Base-by-base conservation (phyloP, 1,284 basidiomycete species). In the Abortiporus biennis region DNA sequence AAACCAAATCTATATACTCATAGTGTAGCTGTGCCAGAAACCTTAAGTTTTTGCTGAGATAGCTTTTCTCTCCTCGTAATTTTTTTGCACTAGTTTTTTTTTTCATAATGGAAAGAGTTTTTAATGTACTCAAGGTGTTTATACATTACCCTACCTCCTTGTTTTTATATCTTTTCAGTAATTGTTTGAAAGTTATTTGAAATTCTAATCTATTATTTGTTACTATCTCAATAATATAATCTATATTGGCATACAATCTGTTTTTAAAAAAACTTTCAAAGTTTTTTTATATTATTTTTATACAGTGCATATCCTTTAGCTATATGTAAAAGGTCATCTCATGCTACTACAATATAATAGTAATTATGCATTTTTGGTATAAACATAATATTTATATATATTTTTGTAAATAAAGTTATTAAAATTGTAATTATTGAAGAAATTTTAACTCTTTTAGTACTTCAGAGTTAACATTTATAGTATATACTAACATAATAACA, bases 381-480 rank as follows among this genome's bases (percentile, higher is more conserved):
- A 27, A 50, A 45, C 54, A 61, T 57, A 0, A 51, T 52, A 41
- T 68, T 63, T 6, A 64, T 50, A 38, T 66, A 59, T 0, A 59
- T n/a, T 49, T 36, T 65, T 65, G 38, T 21, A 29, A 69, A 68
- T 1, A 72, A 44, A 0, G 54, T 45, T 1, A 56, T 46, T 0
- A 62, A 57, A 0, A 51, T 47, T 0, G 60, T 46, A 6, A 70
- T 52, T 0, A 48, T 55, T 0, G 65, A 64, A 0, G 62, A 65
- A 5, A 67, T 61, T 15, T 49, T 44, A 3, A 63, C 38, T 12
- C 57, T 48, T 6, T 46, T 39, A 0, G 45, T 51, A 1, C 50
- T 47, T 2, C 54, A 40, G 2, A 53, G 16, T 38, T 69, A 66
- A 42, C 67, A 71, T 25, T 55, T 37, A 41, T 67, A 60, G 39